Conservation (phyloP, 495 filamentous ascomycete genomes). For the Aspergillus indologenus region DNA sequence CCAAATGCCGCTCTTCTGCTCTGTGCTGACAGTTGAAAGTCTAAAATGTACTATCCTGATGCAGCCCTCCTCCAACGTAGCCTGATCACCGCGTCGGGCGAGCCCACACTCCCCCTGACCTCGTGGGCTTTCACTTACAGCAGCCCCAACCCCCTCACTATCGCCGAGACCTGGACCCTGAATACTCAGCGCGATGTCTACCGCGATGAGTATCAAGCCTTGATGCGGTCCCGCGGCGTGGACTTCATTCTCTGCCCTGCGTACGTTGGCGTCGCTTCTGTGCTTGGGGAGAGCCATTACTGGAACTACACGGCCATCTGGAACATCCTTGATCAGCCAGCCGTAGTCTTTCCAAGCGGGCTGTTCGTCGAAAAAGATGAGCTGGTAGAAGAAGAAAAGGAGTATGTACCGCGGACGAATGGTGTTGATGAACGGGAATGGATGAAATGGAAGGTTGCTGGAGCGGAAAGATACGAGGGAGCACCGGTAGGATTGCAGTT, state of each 20-base stretch:
- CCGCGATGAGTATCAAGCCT: conserved; percentile 52
- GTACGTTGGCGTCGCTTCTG: conserved; percentile 56
- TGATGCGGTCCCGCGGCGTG: conserved; percentile 58
- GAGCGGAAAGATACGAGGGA: conserved; percentile 33
- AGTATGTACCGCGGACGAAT: conserved; percentile 26
- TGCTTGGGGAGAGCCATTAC: conserved; percentile 58
- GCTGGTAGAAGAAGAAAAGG: conserved; percentile 19
- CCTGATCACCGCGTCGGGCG: conserved; percentile 47
- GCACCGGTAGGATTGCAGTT: conserved; percentile 54
- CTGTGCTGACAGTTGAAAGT: conserved; percentile 22
- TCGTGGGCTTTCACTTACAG: conserved; percentile 56
- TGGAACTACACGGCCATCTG: conserved; percentile 72
- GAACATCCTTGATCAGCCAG: conserved; percentile 71
- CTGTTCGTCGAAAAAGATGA: conserved; percentile 43
- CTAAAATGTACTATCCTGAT: conserved; percentile 55
- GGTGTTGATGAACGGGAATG: conserved; percentile 39
- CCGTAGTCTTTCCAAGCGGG: conserved; percentile 52
- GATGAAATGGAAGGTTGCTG: conserved; percentile 28
- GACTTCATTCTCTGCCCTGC: conserved; percentile 71
- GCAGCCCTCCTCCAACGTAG: conserved; percentile 44
- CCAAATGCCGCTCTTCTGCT: background rate
- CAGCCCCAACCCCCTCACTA: conserved; percentile 36
- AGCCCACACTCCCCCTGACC: conserved; percentile 56
- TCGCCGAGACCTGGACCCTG: conserved; percentile 44
- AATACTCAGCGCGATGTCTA: conserved; percentile 54